Evolutionary conservation across 2,329 filamentous ascomycete species (phyloP), one percentile per base, ranked within the genome.

Genomic region (Calonectria honghensis): DNA sequence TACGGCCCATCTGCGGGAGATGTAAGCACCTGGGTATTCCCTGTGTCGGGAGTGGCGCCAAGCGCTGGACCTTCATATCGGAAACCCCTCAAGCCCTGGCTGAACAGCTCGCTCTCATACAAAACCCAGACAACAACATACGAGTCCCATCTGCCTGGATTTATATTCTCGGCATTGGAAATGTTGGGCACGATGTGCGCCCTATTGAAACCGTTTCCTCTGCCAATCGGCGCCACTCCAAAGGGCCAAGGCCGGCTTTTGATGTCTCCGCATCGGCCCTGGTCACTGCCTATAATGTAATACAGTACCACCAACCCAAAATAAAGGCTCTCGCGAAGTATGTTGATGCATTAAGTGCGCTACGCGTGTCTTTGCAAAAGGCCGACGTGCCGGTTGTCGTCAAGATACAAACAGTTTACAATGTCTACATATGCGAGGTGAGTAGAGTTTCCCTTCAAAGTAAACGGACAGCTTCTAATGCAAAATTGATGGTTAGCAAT

Each of bases 101-200:
- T 24, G 41, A 50, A 24, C 41, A n/a, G 9, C 10, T 1, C 18
- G n/a, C 16, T 5, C 61, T 27, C 0, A 50, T 41, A 13, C 16
- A 27, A 24, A 50, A 39, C 18, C 61, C 31, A 16, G 32, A 14
- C 11, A n/a, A 14, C 20, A 50, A 48, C 6, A 6, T 24, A 3
- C 31, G 61, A 10, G 29, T 31, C 14, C 39, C 39, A 9, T 65
- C 61, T 24, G 18, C 41, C 29, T 65, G 61, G 61, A 11, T 65
- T 4, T 65, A 48, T 24, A 65, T 65, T 24, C 61, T 65, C 18
- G 61, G 61, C 27, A 65, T 65, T 13, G 61, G 61, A 45, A 41
- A 48, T 24, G 41, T 50, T 6, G 31, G 18, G 45, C 45, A 65
- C 18, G 61, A 65, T 10, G 61, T 32, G 41, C 61, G 39, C 18